These are phyloP conservation scores for Schwanniomyces occidentalis DNA, from an alignment of 805 yeast genomes.

Conservation along the genomic window DNA sequence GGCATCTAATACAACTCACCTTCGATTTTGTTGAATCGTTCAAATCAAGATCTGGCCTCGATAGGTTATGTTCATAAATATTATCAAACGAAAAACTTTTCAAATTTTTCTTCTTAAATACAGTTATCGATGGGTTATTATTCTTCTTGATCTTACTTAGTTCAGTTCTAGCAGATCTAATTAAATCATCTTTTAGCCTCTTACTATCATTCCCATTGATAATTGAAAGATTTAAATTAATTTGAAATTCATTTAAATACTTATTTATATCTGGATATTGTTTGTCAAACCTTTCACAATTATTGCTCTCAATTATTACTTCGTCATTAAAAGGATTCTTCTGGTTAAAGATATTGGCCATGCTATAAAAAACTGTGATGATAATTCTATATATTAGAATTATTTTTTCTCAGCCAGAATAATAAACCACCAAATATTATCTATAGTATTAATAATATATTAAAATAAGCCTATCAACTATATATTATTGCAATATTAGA, in stretches of 20 bases:
- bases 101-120: slow-evolving; percentile 30
- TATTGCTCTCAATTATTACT: background rate
- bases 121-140: slow-evolving; percentile 14
- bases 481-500: too few relatives aligned
- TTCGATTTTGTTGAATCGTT: slow-evolving; percentile 21
- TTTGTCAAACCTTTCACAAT: background rate
- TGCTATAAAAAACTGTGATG: too few relatives aligned
- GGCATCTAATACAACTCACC: slow-evolving; percentile 31
- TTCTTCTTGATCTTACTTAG: background rate
- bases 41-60: slow-evolving; percentile 19
- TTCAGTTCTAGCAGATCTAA: too few relatives aligned
- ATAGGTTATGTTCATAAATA: slow-evolving; percentile 21
- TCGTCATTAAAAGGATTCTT: too few relatives aligned
- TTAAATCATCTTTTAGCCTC: too few relatives aligned
- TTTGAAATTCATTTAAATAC: slow-evolving; percentile 23
- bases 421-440: too few relatives aligned
- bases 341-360: too few relatives aligned
- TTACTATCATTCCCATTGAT: background rate
- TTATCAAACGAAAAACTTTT: slow-evolving; percentile 10
- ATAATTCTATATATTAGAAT: too few relatives aligned
- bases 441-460: too few relatives aligned
- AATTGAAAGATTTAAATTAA: slow-evolving; percentile 4
- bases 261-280: slow-evolving; percentile 14
- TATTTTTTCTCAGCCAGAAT: too few relatives aligned
- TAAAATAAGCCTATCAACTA: too few relatives aligned